Evolutionary conservation across 148 eudicot genomes (phyloP).

Genomic region (Rhododendron ovatum): DNA sequence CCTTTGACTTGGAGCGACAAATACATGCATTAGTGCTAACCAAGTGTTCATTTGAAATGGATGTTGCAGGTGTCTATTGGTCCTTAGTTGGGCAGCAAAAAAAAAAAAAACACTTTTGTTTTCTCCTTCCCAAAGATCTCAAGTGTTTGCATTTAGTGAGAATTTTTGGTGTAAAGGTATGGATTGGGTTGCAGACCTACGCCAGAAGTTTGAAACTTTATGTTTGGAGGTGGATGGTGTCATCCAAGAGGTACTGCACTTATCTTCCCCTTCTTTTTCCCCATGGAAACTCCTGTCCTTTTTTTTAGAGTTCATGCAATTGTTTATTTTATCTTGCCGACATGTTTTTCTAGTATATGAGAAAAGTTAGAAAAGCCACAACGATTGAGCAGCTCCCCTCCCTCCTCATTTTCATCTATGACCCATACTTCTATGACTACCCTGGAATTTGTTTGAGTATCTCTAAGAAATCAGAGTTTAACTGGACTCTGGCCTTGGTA

Average conservation of each 20-base stretch:
- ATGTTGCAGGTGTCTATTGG: constrained; percentile 2
- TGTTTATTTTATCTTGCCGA: not conserved
- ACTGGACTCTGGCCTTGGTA: not conserved
- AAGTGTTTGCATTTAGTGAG: not conserved
- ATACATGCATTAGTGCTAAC: not conserved
- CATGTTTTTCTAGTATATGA: not conserved
- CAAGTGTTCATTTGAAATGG: not conserved
- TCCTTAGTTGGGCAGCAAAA: not conserved
- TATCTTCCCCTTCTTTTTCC: not conserved
- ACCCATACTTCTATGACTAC: not conserved
- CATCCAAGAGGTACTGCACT: constrained; percentile 1
- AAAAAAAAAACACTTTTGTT: not conserved
- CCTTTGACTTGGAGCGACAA: not conserved
- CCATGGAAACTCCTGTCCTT: not conserved
- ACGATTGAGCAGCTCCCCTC: not conserved
- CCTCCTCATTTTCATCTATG: not conserved
- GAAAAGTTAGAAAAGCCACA: not conserved
- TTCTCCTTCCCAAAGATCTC: not conserved
- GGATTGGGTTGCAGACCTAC: not conserved
- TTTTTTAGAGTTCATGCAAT: no score
- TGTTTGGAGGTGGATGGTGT: not conserved
- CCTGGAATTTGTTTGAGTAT: not conserved
- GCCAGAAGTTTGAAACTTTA: constrained; percentile 6
- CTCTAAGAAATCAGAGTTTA: not conserved
- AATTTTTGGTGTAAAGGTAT: not conserved